Conservation (phyloP, 2,329 filamentous ascomycete genomes). For the Reticulascus tulasneorum region DNA sequence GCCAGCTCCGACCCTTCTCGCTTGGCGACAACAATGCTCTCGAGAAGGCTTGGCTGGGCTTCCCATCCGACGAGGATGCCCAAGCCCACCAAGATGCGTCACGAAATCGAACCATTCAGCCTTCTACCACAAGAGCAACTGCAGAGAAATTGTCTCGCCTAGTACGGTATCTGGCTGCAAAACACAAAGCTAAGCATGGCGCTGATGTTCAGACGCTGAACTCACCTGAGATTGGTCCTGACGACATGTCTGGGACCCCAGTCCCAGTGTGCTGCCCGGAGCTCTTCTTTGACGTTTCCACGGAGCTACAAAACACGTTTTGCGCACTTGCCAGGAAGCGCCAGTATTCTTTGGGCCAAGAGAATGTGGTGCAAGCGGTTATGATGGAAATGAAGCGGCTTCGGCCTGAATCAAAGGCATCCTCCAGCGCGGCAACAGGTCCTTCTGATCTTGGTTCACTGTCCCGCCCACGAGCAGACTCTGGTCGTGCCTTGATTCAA, state of each 20-base stretch:
- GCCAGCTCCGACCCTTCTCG: constrained; percentile 72
- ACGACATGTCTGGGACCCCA: too few relatives aligned
- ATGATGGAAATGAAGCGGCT: constrained; percentile 24
- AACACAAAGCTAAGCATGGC: constrained; percentile 45
- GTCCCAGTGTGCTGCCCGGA: constrained; percentile 45
- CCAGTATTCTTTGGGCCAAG: constrained; percentile 34
- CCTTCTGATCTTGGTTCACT: too few relatives aligned
- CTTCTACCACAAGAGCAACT: constrained; percentile 28
- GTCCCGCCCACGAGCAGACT: constrained; percentile 8
- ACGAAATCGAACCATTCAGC: constrained; percentile 26
- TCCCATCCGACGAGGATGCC: constrained; percentile 47
- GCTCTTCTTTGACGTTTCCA: constrained; percentile 41
- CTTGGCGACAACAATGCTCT: constrained; percentile 73
- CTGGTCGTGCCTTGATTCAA: too few relatives aligned
- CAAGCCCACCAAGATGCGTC: constrained; percentile 40
- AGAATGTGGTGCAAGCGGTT: constrained; percentile 42
- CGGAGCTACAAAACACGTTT: constrained; percentile 45
- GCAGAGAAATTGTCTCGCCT: constrained; percentile 32
- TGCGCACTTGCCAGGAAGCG: constrained; percentile 43
- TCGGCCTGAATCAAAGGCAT: background rate
- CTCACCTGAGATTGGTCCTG: too few relatives aligned
- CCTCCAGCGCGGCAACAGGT: background rate
- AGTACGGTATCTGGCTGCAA: constrained; percentile 37
- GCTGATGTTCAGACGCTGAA: constrained; percentile 27
- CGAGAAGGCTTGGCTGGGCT: constrained; percentile 70